phyloP scores from a whole-genome alignment of 2,329 filamentous ascomycete species.

The Parascedosporium putredinis region DNA sequence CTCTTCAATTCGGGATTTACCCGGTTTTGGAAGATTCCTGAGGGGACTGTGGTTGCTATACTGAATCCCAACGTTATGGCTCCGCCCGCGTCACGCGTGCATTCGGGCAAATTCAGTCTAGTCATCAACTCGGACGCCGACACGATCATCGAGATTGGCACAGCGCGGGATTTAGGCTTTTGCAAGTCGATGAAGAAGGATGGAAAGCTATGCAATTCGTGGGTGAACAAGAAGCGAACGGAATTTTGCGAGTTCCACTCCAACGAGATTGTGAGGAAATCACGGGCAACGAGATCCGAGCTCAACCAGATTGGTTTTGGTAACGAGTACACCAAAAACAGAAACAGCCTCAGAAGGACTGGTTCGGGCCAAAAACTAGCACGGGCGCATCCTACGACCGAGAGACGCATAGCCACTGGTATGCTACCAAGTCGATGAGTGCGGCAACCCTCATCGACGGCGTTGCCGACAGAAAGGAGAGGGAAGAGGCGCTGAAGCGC shows the following conservation, averaged over 20 bases:
- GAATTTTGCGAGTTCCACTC: constrained; percentile 91
- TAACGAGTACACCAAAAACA: constrained; percentile 20
- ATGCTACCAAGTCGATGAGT: constrained; percentile 37
- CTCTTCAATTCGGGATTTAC: constrained; percentile 86
- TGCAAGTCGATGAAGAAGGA: constrained; percentile 81
- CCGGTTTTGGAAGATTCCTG: constrained; percentile 85
- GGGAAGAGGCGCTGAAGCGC: constrained; percentile 55
- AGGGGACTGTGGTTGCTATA: constrained; percentile 85
- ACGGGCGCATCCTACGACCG: neutral
- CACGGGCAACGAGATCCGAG: constrained; percentile 57
- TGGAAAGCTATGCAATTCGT: constrained; percentile 66
- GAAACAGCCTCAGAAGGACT: constrained; percentile 10
- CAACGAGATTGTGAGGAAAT: constrained; percentile 67
- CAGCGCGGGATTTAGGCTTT: constrained; percentile 73
- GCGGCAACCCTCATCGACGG: constrained; percentile 56
- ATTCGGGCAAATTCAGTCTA: constrained; percentile 76
- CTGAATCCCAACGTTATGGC: constrained; percentile 89
- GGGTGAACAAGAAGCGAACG: constrained; percentile 82
- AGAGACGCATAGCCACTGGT: constrained; percentile 31
- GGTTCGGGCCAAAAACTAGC: constrained; percentile 16
- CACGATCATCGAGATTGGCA: constrained; percentile 80
- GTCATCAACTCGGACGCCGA: constrained; percentile 80
- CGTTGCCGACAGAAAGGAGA: constrained; percentile 48
- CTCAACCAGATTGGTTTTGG: constrained; percentile 58
- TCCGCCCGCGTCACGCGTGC: constrained; percentile 61